phyloP scores from a whole-genome alignment of 2,329 filamentous ascomycete genomes.

The Nemania sp. region DNA sequence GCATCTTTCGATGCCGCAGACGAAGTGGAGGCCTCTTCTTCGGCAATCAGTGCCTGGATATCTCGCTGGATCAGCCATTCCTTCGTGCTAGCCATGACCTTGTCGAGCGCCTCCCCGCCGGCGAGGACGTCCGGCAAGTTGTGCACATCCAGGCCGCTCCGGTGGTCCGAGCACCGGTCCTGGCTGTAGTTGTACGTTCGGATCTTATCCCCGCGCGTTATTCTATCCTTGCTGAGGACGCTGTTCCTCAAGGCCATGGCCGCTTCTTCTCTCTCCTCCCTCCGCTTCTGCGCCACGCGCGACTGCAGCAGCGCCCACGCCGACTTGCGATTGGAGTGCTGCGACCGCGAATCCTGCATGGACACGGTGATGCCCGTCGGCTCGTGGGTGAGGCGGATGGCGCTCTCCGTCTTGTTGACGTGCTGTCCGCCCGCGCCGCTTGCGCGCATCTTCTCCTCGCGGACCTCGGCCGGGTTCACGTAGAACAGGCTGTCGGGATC shows the following conservation, averaged over 20 bases:
- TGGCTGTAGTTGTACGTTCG: constrained; percentile 82
- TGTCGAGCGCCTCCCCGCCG: constrained; percentile 72
- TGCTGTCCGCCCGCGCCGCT: constrained; percentile 94
- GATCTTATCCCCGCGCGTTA: constrained; percentile 92
- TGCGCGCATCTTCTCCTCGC: constrained; percentile 86
- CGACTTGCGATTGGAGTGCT: constrained; percentile 83
- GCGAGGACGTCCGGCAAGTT: constrained; percentile 80
- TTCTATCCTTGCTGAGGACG: constrained; percentile 77
- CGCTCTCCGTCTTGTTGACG: constrained; percentile 97
- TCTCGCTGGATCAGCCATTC: constrained; percentile 77
- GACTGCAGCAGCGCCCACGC: constrained; percentile 87
- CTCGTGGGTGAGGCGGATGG: constrained; percentile 87
- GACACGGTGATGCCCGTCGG: constrained; percentile 85
- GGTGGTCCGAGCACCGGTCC: constrained; percentile 85
- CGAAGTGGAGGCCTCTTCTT: constrained; percentile 59
- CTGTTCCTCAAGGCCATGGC: constrained; percentile 74
- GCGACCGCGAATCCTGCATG: constrained; percentile 91
- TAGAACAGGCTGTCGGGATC: constrained; percentile 93
- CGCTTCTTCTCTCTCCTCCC: constrained; percentile 84
- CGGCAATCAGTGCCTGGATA: constrained; percentile 69
- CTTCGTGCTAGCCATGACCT: constrained; percentile 76
- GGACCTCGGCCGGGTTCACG: constrained; percentile 81
- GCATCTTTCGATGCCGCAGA: constrained; percentile 33
- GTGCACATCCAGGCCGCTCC: constrained; percentile 77
- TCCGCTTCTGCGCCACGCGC: constrained; percentile 75